phyloP scores from a whole-genome alignment of 345 rosid species.

The Gossypium herbaceum region DNA sequence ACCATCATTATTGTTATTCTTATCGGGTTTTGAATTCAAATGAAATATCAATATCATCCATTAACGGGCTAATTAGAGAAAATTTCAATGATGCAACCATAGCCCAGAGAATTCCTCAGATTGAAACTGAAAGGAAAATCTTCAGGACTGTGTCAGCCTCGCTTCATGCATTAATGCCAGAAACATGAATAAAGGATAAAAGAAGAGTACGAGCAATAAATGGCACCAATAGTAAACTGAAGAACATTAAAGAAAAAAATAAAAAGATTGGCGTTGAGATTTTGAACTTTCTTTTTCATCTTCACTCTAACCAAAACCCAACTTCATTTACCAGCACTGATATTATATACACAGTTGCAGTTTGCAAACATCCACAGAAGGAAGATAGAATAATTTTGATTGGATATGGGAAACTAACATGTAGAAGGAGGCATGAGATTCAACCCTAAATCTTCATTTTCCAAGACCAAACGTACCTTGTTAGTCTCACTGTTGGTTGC shows the following conservation, averaged over 20 bases:
- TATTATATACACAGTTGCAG: constrained; percentile 36
- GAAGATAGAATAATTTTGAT: constrained; percentile 8
- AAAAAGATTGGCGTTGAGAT: constrained; percentile 17
- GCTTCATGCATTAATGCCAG: constrained; percentile 27
- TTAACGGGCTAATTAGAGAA: no score
- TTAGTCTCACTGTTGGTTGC: constrained; percentile 38
- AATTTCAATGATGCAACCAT: no score
- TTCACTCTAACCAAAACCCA: constrained; percentile 36
- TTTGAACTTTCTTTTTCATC: constrained; percentile 23
- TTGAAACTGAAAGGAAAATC: constrained; percentile 17
- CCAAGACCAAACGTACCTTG: constrained; percentile 63
- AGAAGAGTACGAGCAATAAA: constrained; percentile 23
- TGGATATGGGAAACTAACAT: constrained; percentile 31
- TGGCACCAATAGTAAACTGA: constrained; percentile 29
- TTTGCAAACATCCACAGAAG: constrained; percentile 28
- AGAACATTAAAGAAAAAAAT: constrained; percentile 18
- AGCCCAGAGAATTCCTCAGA: background rate
- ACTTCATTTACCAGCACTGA: constrained; percentile 34
- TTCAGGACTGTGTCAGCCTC: constrained; percentile 19
- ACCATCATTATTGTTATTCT: background rate
- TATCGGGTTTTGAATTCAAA: constrained; percentile 8
- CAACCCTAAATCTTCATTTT: constrained; percentile 72
- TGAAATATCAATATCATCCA: background rate
- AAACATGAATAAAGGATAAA: constrained; percentile 25
- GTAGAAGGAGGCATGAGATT: constrained; percentile 69